These are phyloP conservation scores for Dianthus caryophyllus DNA, from an alignment of 148 eudicot species.

Conservation along the genomic window DNA sequence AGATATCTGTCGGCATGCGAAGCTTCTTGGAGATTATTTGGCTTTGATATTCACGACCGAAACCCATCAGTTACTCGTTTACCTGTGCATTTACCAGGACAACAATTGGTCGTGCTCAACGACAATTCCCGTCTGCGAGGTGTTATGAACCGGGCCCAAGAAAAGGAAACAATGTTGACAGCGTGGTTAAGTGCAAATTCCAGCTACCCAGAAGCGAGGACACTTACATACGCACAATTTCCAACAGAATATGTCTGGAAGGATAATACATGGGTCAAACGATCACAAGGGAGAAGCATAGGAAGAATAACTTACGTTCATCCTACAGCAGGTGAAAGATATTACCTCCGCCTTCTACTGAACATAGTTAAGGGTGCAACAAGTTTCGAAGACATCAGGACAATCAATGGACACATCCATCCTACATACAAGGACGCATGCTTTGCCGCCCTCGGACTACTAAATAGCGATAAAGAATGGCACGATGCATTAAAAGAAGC, in stretches of 20 bases:
- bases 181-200: not conserved
- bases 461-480: conserved; percentile 11
- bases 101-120: not conserved
- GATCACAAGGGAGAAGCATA: not conserved
- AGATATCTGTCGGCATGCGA: too few relatives aligned
- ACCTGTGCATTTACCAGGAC: not conserved
- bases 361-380: not conserved
- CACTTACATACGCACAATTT: not conserved
- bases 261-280: not conserved
- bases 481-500: not conserved
- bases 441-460: not conserved
- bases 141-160: not conserved
- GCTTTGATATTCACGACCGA: too few relatives aligned
- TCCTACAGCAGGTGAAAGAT: not conserved
- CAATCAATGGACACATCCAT: not conserved
- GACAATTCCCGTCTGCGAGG: not conserved
- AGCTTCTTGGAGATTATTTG: too few relatives aligned
- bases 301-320: not conserved
- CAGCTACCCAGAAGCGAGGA: not conserved
- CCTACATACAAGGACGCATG: not conserved
- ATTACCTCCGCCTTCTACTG: not conserved
- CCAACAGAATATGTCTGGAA: not conserved
- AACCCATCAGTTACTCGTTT: not conserved
- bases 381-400: not conserved
- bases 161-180: not conserved